Percentiles rank a stretch among this genome's conserved stretches.
These are phyloP conservation scores for Penicillium sp. DNA, from an alignment of 2,329 filamentous ascomycete species.

Conservation along the genomic window DNA sequence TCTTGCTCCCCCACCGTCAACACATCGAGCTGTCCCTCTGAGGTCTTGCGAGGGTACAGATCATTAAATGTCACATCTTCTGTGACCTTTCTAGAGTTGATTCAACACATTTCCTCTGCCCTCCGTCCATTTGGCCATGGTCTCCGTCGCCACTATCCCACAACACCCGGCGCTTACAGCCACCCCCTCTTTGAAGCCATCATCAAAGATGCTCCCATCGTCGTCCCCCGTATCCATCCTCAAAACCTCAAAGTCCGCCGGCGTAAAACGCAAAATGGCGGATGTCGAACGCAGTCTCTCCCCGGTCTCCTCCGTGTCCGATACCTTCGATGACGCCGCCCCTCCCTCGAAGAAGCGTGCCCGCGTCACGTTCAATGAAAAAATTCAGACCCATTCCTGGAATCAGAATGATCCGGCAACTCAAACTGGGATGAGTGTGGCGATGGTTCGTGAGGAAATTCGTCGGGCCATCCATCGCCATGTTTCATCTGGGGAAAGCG, in stretches of 20 bases:
- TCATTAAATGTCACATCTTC: conserved; percentile 30
- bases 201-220: conserved; percentile 36
- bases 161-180: conserved; percentile 32
- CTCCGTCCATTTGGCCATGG: conserved; percentile 34
- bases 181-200: conserved; percentile 28
- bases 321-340: conserved; percentile 29
- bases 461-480: conserved; percentile 60
- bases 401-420: conserved; percentile 26
- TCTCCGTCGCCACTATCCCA: conserved; percentile 37
- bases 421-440: conserved; percentile 55
- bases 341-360: conserved; percentile 46
- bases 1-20: conserved; percentile 19
- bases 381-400: conserved; percentile 45
- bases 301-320: conserved; percentile 35
- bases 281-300: conserved; percentile 41
- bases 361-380: conserved; percentile 50
- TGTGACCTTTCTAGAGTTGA: conserved; percentile 12
- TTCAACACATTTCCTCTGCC: conserved; percentile 4
- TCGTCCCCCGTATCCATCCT: conserved; percentile 43
- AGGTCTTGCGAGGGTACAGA: conserved; percentile 14
- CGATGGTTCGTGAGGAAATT: conserved; percentile 65
- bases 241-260: conserved; percentile 40
- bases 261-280: conserved; percentile 44
- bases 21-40: conserved; percentile 12
- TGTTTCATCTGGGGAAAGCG: conserved; percentile 55